A percentile compares a stretch with the other conserved stretches of the same genome.
These are phyloP conservation scores for Gonapodya sp. DNA, from an alignment of 192 early-diverging fungal genomes.

Conservation along the genomic window DNA sequence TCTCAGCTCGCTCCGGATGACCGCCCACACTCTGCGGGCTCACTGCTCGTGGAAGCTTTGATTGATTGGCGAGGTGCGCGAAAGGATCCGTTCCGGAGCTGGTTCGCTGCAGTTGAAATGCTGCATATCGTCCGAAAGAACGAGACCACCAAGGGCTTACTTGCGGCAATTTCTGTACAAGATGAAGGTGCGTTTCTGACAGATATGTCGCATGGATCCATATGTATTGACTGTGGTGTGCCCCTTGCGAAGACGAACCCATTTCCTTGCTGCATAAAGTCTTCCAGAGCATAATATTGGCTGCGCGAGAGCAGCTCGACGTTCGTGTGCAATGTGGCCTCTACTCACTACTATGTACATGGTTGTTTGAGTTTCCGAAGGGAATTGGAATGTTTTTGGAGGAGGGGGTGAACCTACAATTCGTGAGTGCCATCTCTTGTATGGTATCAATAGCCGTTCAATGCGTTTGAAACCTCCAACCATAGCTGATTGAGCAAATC, in stretches of 20 bases:
- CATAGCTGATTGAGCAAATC: conserved; percentile 83
- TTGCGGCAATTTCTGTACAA: conserved; percentile 59
- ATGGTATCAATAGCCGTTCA: no score
- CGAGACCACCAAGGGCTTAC: conserved; percentile 63
- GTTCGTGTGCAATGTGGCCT: conserved; percentile 66
- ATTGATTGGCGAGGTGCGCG: conserved; percentile 56
- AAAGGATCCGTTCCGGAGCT: conserved; percentile 72
- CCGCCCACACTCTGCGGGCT: conserved; percentile 74
- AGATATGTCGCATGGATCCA: no score
- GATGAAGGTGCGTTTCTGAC: no score
- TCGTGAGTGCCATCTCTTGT: conserved; percentile 53
- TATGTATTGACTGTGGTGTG: no score
- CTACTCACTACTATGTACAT: conserved; percentile 67
- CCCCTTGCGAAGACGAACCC: conserved; percentile 48
- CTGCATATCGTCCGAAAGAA: conserved; percentile 71
- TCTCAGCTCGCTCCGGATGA: conserved; percentile 28
- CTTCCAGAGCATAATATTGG: conserved; percentile 59
- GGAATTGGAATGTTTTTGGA: conserved; percentile 75
- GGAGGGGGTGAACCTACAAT: conserved; percentile 82
- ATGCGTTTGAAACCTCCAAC: no score
- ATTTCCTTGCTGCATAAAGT: conserved; percentile 84
- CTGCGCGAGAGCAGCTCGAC: conserved; percentile 54
- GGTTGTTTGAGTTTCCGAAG: conserved; percentile 73
- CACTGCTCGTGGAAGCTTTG: conserved; percentile 69
- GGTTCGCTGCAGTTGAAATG: conserved; percentile 81